Evolutionary conservation across 1,284 basidiomycete genomes (phyloP), one percentile per base, ranked within the genome.

Genomic region (Gomphus bonarii): DNA sequence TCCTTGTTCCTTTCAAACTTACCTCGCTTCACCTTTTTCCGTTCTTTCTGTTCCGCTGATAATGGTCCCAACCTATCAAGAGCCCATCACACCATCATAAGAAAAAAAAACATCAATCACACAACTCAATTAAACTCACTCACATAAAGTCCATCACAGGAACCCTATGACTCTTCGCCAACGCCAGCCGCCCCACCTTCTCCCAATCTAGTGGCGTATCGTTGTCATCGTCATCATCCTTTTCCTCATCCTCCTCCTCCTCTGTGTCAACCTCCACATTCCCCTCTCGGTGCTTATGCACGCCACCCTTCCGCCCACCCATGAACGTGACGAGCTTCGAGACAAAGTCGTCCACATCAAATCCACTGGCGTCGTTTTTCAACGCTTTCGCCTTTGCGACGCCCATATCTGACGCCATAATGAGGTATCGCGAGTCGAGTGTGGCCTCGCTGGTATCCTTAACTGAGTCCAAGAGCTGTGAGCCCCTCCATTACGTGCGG

Each of bases 271-370:
- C 46, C 61, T 30, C 73, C 72, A 64, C 64, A 52, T 44, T 55
- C n/a, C 33, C 50, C 18, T 42, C 59, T 77, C 76, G 54, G 75
- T 64, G 60, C 31, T 52, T 52, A 12, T 54, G 54, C 25, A 59
- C 47, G 36, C 58, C 57, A 3, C 63, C 65, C 58, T 77, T 77
- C 36, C 75, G 73, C 1, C 85, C 84, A 18, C 86, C 85, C 83
- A 91, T 84, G 63, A 81, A 86, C 10, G 72, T 77, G 50, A 85
- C 71, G 22, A 92, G 74, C 63, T 84, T 84, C 1, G 79, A 70
- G 48, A 94, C 73, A 63, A 91, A 92, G 59, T 93, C 90, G 60
- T 91, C 89, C 35, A 86, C 73, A 65, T 94, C 91, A 65, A 94
- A 93, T 16, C 82, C 81, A 50, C 87, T 85, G 0, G 80, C 79